phyloP scores from a whole-genome alignment of 768 basidiomycete species.

The Boletus pseudo-olivaceus region DNA sequence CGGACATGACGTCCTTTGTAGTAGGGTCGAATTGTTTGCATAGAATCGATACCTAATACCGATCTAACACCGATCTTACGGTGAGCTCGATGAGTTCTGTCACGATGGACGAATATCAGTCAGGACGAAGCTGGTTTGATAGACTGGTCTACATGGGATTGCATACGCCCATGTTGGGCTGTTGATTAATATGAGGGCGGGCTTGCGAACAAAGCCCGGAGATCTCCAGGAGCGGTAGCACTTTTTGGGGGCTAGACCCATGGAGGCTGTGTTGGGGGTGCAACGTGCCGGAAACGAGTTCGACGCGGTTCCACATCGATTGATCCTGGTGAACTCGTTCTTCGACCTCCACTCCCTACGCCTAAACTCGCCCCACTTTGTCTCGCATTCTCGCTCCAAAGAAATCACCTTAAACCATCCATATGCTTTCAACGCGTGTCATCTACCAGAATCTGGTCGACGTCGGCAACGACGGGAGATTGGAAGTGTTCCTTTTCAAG shows the following conservation, averaged over 20 bases:
- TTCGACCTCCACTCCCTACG: conserved; percentile 5
- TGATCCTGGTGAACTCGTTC: background rate
- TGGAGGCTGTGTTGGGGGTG: too few relatives aligned
- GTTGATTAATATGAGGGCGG: too few relatives aligned
- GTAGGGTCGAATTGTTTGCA: background rate
- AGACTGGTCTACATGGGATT: background rate
- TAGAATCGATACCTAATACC: background rate
- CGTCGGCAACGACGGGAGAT: conserved; percentile 21
- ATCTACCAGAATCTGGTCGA: conserved; percentile 29
- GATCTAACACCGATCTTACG: background rate
- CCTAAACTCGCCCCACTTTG: background rate
- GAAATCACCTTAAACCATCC: background rate
- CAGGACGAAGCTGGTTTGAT: background rate
- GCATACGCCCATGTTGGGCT: too few relatives aligned
- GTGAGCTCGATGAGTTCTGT: background rate
- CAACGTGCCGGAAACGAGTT: background rate
- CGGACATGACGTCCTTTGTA: conserved; percentile 5
- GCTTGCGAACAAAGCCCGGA: background rate
- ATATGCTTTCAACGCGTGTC: conserved; percentile 13
- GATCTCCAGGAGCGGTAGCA: background rate
- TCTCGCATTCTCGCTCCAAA: conserved; percentile 4
- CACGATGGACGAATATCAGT: background rate
- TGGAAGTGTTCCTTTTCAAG: conserved; percentile 12
- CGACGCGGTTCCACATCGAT: too few relatives aligned
- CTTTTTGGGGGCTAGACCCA: background rate